A percentile compares a stretch with the other conserved stretches of the same genome.
These are phyloP conservation scores for Fusarium foetens DNA, from an alignment of 2,329 filamentous ascomycete genomes.

Conservation along the genomic window DNA sequence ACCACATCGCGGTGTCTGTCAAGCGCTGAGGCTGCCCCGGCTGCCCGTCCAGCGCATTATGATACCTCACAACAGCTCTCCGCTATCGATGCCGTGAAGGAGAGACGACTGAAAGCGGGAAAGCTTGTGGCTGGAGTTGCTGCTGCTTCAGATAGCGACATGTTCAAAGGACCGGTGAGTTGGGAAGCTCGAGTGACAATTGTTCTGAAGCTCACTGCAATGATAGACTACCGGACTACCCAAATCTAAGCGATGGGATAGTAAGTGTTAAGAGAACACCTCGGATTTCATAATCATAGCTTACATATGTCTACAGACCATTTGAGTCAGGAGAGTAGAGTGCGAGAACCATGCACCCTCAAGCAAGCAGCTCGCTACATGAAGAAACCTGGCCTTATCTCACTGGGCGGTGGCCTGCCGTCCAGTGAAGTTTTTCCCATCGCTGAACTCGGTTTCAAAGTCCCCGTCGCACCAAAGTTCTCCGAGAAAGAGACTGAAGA, in stretches of 20 bases:
- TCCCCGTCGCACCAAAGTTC: slow-evolving; percentile 76
- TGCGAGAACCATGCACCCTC: slow-evolving; percentile 74
- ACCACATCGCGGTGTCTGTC: slow-evolving; percentile 30
- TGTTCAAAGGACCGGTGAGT: slow-evolving; percentile 80
- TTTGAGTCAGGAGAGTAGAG: slow-evolving; percentile 70
- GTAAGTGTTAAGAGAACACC: slow-evolving; percentile 63
- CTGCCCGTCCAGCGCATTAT: slow-evolving; percentile 39
- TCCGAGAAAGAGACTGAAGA: slow-evolving; percentile 73
- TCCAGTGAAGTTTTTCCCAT: slow-evolving; percentile 94
- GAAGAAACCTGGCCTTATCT: slow-evolving; percentile 85
- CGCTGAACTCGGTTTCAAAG: slow-evolving; percentile 77
- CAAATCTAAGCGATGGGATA: slow-evolving; percentile 84
- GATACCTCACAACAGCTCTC: slow-evolving; percentile 40
- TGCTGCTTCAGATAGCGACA: slow-evolving; percentile 79
- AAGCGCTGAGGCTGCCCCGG: slow-evolving; percentile 42
- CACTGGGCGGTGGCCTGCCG: slow-evolving; percentile 89
- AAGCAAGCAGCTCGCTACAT: slow-evolving; percentile 85
- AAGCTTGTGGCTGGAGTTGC: slow-evolving; percentile 80
- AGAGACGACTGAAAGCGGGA: slow-evolving; percentile 72
- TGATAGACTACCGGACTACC: slow-evolving; percentile 66
- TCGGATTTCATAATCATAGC: neutral
- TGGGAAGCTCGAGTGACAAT: neutral
- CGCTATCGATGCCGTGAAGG: slow-evolving; percentile 46
- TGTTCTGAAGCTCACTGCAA: neutral
- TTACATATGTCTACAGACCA: slow-evolving; percentile 54